Evolutionary conservation across 306 rosid genomes (phyloP).

Genomic region (Arachis stenosperma): DNA sequence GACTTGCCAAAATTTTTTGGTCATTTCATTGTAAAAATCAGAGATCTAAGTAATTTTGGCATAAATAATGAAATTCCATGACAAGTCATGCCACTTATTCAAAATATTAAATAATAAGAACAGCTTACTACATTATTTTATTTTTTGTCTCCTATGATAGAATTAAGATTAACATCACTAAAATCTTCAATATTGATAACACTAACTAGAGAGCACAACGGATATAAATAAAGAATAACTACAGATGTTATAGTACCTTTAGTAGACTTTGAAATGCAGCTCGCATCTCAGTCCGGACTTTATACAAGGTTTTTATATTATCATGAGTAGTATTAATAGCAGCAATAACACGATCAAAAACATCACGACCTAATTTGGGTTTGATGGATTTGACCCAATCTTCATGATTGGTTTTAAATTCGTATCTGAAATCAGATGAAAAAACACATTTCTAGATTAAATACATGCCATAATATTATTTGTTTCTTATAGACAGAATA

Average conservation of each 20-base stretch:
- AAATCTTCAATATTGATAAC: constrained; percentile 12
- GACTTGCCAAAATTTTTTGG: constrained; percentile 24
- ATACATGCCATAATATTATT: constrained; percentile 3
- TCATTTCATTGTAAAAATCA: constrained; percentile 26
- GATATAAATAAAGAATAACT: background rate
- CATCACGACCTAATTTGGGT: constrained; percentile 64
- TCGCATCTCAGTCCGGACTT: constrained; percentile 84
- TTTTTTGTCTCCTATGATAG: background rate
- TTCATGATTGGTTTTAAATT: constrained; percentile 84
- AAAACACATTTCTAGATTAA: constrained; percentile 23
- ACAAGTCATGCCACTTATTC: background rate
- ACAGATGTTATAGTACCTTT: constrained; percentile 60
- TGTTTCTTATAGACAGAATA: background rate
- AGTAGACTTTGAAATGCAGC: constrained; percentile 72
- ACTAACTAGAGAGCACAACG: background rate
- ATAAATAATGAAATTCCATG: constrained; percentile 16
- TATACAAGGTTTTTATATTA: constrained; percentile 67
- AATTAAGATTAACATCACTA: constrained; percentile 1
- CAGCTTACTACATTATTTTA: background rate
- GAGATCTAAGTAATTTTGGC: background rate
- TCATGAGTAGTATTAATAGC: constrained; percentile 64
- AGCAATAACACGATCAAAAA: constrained; percentile 55
- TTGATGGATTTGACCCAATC: constrained; percentile 81
- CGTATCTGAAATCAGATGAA: constrained; percentile 59
- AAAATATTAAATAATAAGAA: background rate